A percentile compares a stretch with the other conserved stretches of the same genome.
phyloP scores from a whole-genome alignment of 768 basidiomycete genomes.

The Psilocybe cyanescens region DNA sequence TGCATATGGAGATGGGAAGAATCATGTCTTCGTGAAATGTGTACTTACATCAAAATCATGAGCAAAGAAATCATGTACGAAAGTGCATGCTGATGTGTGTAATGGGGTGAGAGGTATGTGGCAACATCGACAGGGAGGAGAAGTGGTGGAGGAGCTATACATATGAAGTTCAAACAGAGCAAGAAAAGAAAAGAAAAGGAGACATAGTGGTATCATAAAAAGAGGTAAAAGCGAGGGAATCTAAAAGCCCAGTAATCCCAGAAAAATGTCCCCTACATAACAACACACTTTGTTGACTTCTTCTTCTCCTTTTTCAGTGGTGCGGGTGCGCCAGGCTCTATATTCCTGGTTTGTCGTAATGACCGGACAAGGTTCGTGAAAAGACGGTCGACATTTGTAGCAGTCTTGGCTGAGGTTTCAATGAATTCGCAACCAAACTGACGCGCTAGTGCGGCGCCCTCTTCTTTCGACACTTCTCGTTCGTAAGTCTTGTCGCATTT shows the following conservation, averaged over 20 bases:
- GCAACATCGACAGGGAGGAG: slow-evolving; percentile 25
- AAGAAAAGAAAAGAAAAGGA: slow-evolving; percentile 31
- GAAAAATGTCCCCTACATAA: slow-evolving; percentile 77
- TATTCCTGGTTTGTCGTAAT: slow-evolving; percentile 72
- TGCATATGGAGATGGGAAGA: slow-evolving; percentile 27
- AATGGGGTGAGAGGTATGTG: slow-evolving; percentile 23
- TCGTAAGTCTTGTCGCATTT: slow-evolving; percentile 93
- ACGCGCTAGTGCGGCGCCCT: slow-evolving; percentile 81
- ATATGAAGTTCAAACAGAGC: slow-evolving; percentile 31
- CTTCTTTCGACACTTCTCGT: slow-evolving; percentile 90
- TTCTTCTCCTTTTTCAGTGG: slow-evolving; percentile 48
- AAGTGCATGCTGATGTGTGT: slow-evolving; percentile 27
- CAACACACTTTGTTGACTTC: slow-evolving; percentile 65
- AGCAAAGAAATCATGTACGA: slow-evolving; percentile 30
- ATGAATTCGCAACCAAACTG: slow-evolving; percentile 91
- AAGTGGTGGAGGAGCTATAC: slow-evolving; percentile 27
- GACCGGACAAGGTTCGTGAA: slow-evolving; percentile 88
- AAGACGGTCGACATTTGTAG: slow-evolving; percentile 88
- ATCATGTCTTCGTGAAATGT: slow-evolving; percentile 32
- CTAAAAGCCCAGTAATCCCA: slow-evolving; percentile 67
- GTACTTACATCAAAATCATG: slow-evolving; percentile 39
- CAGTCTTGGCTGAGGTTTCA: slow-evolving; percentile 96
- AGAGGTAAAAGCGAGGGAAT: slow-evolving; percentile 71
- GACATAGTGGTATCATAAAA: slow-evolving; percentile 81
- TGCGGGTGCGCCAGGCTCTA: slow-evolving; percentile 48